Conservation (phyloP, 2,329 filamentous ascomycete species). For the Zalaria obscura region DNA sequence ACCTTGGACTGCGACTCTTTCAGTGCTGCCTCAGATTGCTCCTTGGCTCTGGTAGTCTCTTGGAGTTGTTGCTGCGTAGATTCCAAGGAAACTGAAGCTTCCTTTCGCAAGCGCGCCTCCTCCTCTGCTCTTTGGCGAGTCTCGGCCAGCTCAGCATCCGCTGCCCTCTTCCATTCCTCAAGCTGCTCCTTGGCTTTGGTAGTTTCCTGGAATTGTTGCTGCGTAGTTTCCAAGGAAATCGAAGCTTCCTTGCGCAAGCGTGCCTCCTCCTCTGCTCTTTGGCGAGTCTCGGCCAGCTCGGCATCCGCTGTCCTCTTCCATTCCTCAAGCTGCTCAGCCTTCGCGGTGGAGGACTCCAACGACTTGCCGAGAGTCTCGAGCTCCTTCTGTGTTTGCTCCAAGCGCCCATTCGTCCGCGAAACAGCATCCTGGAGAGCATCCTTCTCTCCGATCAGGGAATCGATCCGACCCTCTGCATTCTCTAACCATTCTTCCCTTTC, state of each 20-base stretch:
- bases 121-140: neutral
- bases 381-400: slow-evolving; percentile 9
- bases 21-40: neutral
- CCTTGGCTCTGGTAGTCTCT: neutral
- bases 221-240: neutral
- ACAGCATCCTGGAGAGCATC: slow-evolving; percentile 11
- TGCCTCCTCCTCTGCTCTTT: neutral
- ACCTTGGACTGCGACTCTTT: slow-evolving; percentile 1
- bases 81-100: slow-evolving; percentile 1
- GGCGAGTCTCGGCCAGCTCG: neutral
- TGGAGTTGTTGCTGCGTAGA: neutral
- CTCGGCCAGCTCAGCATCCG: neutral
- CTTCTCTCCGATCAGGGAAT: slow-evolving; percentile 16
- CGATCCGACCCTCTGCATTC: slow-evolving; percentile 18
- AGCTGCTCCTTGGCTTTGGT: slow-evolving; percentile 2
- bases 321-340: slow-evolving; percentile 1
- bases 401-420: slow-evolving; percentile 4
- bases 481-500: slow-evolving; percentile 19
- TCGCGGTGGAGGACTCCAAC: slow-evolving; percentile 1
- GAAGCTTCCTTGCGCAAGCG: slow-evolving; percentile 2
- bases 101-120: slow-evolving; percentile 2
- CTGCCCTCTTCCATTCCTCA: slow-evolving; percentile 2
- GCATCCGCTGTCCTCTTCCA: slow-evolving; percentile 1
- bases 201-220: neutral
- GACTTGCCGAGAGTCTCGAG: slow-evolving; percentile 7